Conservation (phyloP, 2,329 filamentous ascomycete species). For the Neospermospora avenae region DNA sequence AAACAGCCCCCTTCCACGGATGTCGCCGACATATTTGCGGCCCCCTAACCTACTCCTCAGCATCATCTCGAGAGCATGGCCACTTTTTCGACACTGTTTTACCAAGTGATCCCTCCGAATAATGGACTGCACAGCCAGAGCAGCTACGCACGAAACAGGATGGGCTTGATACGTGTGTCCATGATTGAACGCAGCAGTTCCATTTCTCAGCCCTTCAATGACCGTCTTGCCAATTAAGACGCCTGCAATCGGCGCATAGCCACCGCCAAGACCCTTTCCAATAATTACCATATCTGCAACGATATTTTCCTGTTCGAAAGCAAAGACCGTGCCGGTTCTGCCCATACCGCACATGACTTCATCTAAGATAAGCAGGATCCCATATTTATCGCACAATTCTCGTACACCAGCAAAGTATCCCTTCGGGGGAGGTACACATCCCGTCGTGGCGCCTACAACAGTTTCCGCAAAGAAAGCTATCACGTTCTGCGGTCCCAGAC, state of each 20-base stretch:
- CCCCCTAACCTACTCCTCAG: constrained; percentile 41
- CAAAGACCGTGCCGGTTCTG: constrained; percentile 47
- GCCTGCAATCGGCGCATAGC: constrained; percentile 57
- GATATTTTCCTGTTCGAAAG: constrained; percentile 48
- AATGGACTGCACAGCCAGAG: constrained; percentile 57
- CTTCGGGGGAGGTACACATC: constrained; percentile 58
- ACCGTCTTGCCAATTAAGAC: constrained; percentile 50
- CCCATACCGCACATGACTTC: constrained; percentile 62
- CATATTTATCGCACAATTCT: constrained; percentile 65
- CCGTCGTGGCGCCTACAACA: constrained; percentile 63
- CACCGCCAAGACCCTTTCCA: constrained; percentile 62
- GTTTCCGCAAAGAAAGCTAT: constrained; percentile 64
- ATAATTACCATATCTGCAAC: constrained; percentile 61
- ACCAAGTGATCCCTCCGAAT: constrained; percentile 55
- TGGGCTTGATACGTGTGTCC: constrained; percentile 54
- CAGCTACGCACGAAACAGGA: constrained; percentile 54
- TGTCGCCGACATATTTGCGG: constrained; percentile 51
- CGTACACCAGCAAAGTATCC: constrained; percentile 66
- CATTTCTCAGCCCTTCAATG: constrained; percentile 35
- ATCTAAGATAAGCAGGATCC: constrained; percentile 69
- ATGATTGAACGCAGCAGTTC: constrained; percentile 13
- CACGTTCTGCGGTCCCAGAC: constrained; percentile 56
- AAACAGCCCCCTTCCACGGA: constrained; percentile 56
- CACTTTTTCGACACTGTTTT: constrained; percentile 51
- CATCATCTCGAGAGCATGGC: constrained; percentile 41